A percentile compares a stretch with the other conserved stretches of the same genome.
Conservation (phyloP, 2,329 filamentous ascomycete genomes). For the Venturia carpophila region DNA sequence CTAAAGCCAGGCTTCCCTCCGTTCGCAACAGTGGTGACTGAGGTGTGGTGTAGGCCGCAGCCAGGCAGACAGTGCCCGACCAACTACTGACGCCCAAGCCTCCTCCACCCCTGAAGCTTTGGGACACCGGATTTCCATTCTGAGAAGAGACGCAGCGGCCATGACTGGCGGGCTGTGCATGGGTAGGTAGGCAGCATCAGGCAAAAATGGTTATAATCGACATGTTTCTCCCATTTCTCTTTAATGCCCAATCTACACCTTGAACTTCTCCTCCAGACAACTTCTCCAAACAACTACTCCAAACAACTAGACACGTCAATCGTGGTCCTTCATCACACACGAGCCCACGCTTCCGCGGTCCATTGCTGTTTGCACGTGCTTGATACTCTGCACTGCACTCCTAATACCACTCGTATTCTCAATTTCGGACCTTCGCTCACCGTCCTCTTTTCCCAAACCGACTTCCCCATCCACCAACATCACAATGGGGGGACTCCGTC, state of each 20-base stretch:
- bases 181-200: background rate
- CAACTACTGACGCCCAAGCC: background rate
- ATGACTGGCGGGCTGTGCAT: constrained; percentile 13
- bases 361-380: no score
- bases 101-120: background rate
- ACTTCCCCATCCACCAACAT: background rate
- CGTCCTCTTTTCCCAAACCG: background rate
- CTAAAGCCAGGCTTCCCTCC: no score
- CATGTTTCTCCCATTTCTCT: background rate
- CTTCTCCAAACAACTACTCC: background rate
- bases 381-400: no score
- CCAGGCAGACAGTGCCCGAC: no score
- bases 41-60: background rate
- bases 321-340: background rate
- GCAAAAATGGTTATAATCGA: background rate
- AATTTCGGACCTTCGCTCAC: background rate
- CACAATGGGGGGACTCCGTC: constrained; percentile 8
- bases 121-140: background rate
- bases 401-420: background rate
- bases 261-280: no score
- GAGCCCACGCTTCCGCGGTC: no score
- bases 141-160: background rate
- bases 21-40: no score
- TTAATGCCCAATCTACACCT: background rate
- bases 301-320: background rate